These are phyloP conservation scores for Mycena vitilis DNA, from an alignment of 768 basidiomycete species.

Conservation along the genomic window DNA sequence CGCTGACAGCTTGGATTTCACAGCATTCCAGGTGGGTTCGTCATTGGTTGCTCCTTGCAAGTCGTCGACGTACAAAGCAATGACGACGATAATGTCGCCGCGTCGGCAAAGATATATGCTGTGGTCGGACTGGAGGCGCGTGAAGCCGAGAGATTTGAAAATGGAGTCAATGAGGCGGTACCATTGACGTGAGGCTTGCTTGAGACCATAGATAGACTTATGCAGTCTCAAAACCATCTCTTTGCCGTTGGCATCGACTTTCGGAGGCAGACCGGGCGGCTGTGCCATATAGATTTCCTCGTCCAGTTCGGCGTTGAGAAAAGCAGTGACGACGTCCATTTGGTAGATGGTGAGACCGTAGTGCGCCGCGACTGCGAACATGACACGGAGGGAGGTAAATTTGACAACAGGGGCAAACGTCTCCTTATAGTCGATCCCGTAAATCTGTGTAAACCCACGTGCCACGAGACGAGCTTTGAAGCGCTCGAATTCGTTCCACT, in stretches of 20 bases:
- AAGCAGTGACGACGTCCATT: conserved; percentile 8
- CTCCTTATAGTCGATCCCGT: background rate
- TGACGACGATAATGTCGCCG: background rate
- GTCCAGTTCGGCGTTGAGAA: conserved; percentile 3
- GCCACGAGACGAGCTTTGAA: conserved; percentile 1
- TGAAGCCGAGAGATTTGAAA: conserved; percentile 3
- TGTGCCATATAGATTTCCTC: conserved; percentile 1
- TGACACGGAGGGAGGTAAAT: background rate
- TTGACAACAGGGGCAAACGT: background rate
- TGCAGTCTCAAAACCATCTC: background rate
- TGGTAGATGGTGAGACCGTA: conserved; percentile 5
- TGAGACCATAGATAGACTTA: conserved; percentile 6
- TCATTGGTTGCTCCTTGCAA: background rate
- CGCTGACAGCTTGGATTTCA: conserved; percentile 1
- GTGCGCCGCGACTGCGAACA: background rate
- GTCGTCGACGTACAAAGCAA: conserved; percentile 1
- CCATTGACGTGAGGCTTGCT: background rate
- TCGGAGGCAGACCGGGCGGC: background rate
- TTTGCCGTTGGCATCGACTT: background rate
- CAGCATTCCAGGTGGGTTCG: background rate
- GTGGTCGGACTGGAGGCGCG: conserved; percentile 1
- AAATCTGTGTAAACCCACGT: background rate
- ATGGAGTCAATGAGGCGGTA: background rate
- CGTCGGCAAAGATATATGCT: conserved; percentile 6
- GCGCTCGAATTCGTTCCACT: conserved; percentile 1